A percentile compares a stretch with the other conserved stretches of the same genome.
These are phyloP conservation scores for Martiniozyma abietophila DNA, from an alignment of 805 yeast species.

Conservation along the genomic window DNA sequence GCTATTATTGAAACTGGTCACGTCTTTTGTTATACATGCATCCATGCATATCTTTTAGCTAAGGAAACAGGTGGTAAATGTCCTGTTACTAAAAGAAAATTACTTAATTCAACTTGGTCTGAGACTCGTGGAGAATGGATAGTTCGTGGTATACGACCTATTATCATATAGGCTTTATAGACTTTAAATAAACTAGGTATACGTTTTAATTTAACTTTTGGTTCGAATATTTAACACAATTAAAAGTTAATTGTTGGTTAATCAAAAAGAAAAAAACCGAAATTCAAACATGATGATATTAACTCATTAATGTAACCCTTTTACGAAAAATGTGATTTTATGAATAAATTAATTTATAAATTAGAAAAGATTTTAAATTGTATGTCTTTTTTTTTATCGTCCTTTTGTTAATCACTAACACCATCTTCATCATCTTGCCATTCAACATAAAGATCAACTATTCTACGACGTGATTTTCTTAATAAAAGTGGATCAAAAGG, in stretches of 20 bases:
- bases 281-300: too few species aligned
- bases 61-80: conserved; percentile 58
- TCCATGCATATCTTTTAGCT: conserved; percentile 48
- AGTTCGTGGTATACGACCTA: conserved; percentile 62
- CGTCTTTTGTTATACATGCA: conserved; percentile 84
- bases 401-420: conserved; percentile 23
- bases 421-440: conserved; percentile 70
- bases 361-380: not conserved
- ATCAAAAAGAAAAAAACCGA: not conserved
- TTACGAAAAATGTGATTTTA: too few species aligned
- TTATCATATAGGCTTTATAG: too few species aligned
- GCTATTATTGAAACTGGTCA: conserved; percentile 87
- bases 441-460: conserved; percentile 58
- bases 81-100: conserved; percentile 67
- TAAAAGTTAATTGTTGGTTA: conserved; percentile 1
- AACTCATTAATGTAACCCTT: too few species aligned
- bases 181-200: too few species aligned
- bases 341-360: not conserved
- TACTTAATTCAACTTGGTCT: conserved; percentile 64
- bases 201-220: not conserved
- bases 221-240: not conserved
- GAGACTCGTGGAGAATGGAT: conserved; percentile 54
- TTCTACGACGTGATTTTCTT: conserved; percentile 44
- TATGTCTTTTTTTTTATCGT: conserved; percentile 11
- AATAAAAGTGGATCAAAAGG: conserved; percentile 91